A percentile compares a stretch with the other conserved stretches of the same genome.
These are phyloP conservation scores for Nasturtium officinale DNA, from an alignment of 345 rosid genomes.

Conservation along the genomic window DNA sequence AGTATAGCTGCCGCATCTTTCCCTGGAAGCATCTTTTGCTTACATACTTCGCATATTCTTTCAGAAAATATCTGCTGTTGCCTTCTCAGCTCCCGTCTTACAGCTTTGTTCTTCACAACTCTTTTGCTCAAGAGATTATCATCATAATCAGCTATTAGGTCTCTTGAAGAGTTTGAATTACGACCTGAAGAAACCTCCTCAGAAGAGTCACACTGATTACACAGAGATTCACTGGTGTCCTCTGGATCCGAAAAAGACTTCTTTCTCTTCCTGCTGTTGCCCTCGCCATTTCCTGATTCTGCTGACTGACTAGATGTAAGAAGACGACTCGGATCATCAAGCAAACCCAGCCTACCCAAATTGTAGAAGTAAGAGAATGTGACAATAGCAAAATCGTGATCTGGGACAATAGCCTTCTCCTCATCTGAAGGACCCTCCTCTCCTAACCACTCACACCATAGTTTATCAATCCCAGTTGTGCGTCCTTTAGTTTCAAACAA, in stretches of 20 bases:
- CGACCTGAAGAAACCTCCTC: slow-evolving; percentile 68
- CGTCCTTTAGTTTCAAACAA: slow-evolving; percentile 50
- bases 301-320: slow-evolving; percentile 51
- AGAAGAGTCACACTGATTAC: slow-evolving; percentile 64
- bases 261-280: slow-evolving; percentile 56
- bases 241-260: slow-evolving; percentile 81
- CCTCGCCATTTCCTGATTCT: slow-evolving; percentile 47
- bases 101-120: slow-evolving; percentile 57
- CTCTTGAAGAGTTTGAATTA: slow-evolving; percentile 50
- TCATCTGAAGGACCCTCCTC: slow-evolving; percentile 43
- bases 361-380: slow-evolving; percentile 61
- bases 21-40: slow-evolving; percentile 85
- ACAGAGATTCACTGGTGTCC: slow-evolving; percentile 63
- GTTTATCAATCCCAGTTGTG: slow-evolving; percentile 49
- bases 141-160: slow-evolving; percentile 55
- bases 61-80: slow-evolving; percentile 81
- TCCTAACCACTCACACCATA: slow-evolving; percentile 98
- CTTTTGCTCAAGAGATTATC: slow-evolving; percentile 62
- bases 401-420: slow-evolving; percentile 45
- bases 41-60: slow-evolving; percentile 88
- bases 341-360: slow-evolving; percentile 73
- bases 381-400: slow-evolving; percentile 76
- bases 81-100: slow-evolving; percentile 78
- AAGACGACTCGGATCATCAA: slow-evolving; percentile 58
- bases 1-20: slow-evolving; percentile 81